Evolutionary conservation across 108 stramenopile genomes (phyloP), one percentile per base, ranked within the genome.

Genomic region (Cylindrotheca fusiformis): DNA sequence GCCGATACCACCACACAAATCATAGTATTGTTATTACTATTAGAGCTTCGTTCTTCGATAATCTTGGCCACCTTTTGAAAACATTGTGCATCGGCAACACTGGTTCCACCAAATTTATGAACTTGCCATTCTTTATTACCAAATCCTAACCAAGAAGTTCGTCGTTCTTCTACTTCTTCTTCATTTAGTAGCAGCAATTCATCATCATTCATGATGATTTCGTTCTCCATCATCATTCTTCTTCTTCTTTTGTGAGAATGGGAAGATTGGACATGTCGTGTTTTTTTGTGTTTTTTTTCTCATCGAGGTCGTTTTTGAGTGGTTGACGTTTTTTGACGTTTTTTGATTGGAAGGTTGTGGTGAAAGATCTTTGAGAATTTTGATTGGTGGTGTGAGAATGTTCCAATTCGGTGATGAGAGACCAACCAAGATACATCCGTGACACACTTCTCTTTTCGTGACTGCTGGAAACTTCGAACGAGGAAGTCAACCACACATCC

Each of bases 31-130:
- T 55, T 30, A 14, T 64, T 55, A 30, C 2, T 33, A 49, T 58
- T 59, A 26, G 17, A 18, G 36, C 79, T 32, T 50, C 77, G 71
- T 10, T 82, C 77, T 58, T 85, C 80, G 17, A 76, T 62, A 54
- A 83, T 85, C 10, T 52, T 12, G 32, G 84, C 79, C 8, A 72
- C 84, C 33, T 55, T 41, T 22, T 41, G 75, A 55, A 71, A 85
- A 33, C 83, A 85, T 14, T 78, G 66, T 22, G 83, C 84, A 71
- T 69, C 72, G 48, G 81, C 79, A 26, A 90, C 83, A 32, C 76
- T 74, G 20, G 85, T 86, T 23, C 89, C 89, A 12, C 89, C 89
- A 69, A 88, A 90, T 59, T 90, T 90, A 73, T 87, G 85, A 12
- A 90, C 89, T 58, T 78, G 61, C 89, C 89, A 90, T 10, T 41